Evolutionary conservation across 768 basidiomycete genomes (phyloP).

Genomic region (Rhodotorula kratochvilovae): DNA sequence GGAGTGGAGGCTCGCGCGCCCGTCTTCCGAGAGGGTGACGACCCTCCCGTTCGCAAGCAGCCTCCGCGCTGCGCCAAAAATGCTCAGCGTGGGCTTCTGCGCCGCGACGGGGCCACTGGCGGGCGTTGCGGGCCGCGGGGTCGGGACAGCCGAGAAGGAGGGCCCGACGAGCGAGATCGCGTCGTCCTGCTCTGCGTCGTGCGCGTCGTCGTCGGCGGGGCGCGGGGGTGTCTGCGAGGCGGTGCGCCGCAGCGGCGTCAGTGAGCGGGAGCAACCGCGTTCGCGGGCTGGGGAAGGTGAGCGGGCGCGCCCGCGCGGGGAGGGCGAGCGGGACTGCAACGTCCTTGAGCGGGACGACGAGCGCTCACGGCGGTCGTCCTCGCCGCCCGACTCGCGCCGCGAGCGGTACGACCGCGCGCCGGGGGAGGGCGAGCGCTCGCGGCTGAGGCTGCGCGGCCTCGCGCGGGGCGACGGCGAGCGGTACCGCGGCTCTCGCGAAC

Average conservation of each 20-base stretch:
- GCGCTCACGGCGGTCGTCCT: too few relatives aligned
- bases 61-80: slow-evolving; percentile 28
- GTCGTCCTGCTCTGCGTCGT: slow-evolving; percentile 6
- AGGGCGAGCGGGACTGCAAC: neutral
- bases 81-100: slow-evolving; percentile 9
- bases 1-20: neutral
- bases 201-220: too few relatives aligned
- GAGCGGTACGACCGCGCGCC: neutral
- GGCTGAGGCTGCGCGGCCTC: neutral
- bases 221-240: slow-evolving; percentile 9
- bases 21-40: slow-evolving; percentile 15
- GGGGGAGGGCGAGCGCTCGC: neutral
- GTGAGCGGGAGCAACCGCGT: slow-evolving; percentile 26
- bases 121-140: neutral
- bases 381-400: too few relatives aligned
- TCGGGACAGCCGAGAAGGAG: neutral
- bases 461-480: neutral
- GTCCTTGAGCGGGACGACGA: neutral
- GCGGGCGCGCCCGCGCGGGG: neutral
- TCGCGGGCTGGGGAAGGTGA: neutral
- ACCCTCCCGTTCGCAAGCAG: slow-evolving; percentile 21
- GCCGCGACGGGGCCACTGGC: neutral
- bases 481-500: neutral
- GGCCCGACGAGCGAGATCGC: slow-evolving; percentile 24
- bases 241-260: neutral